These are phyloP conservation scores for Dispira simplex DNA, from an alignment of 192 early-diverging fungal species.

Conservation along the genomic window DNA sequence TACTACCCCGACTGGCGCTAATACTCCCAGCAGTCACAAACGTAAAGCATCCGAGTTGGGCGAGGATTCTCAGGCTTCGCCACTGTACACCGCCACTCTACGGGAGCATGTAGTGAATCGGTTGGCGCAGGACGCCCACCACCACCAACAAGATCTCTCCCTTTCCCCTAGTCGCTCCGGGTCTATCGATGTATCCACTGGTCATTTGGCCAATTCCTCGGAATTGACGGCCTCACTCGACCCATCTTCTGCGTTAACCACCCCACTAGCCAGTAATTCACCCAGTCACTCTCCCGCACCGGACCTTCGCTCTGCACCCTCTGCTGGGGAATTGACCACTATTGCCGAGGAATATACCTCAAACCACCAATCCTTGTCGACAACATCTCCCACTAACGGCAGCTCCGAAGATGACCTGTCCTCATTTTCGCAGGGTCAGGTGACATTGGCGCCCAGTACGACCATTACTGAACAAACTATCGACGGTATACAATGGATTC, in stretches of 20 bases:
- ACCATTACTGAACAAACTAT: background rate
- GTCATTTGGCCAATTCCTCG: background rate
- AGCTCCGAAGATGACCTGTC: background rate
- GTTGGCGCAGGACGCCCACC: background rate
- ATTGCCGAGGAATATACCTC: background rate
- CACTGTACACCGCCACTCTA: no score
- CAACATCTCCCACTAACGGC: background rate
- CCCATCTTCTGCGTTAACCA: background rate
- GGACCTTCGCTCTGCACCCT: background rate
- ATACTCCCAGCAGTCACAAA: background rate
- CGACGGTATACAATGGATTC: slow-evolving; percentile 50
- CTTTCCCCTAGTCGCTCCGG: background rate
- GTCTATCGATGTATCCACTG: background rate
- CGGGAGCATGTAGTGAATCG: no score
- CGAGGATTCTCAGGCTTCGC: background rate
- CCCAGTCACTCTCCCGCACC: background rate
- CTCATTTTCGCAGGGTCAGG: background rate
- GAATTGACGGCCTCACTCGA: background rate
- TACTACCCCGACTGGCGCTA: background rate
- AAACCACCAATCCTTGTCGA: background rate
- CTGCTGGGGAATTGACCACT: background rate
- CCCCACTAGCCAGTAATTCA: no score
- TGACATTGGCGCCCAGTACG: no score
- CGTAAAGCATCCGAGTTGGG: slow-evolving; percentile 1
- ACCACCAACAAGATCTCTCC: background rate